Conservation (phyloP, 1,284 basidiomycete species). For the Phlebopus sp. region DNA sequence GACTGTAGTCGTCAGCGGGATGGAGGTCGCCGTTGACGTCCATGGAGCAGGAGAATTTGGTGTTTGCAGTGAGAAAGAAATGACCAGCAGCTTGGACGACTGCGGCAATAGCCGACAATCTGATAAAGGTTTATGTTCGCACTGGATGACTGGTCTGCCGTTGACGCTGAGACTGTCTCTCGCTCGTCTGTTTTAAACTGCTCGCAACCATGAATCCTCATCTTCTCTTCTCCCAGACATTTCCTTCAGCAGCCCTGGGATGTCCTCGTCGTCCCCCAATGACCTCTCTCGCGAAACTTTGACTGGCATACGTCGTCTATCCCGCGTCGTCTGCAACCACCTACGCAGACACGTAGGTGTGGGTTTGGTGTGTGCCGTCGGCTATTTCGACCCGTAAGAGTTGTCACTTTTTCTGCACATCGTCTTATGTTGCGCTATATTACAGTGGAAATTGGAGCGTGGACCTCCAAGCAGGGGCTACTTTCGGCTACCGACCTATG, state of each 20-base stretch:
- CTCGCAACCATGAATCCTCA: background rate
- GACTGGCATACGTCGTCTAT: background rate
- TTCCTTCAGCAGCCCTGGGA: background rate
- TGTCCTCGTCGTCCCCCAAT: conserved; percentile 2
- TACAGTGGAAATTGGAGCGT: conserved; percentile 73
- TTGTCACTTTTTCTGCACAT: too few species aligned
- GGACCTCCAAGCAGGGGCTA: conserved; percentile 70
- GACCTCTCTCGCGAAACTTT: background rate
- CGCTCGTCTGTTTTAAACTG: conserved; percentile 1
- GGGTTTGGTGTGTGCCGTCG: conserved; percentile 58
- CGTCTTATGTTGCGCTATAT: background rate
- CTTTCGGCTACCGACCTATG: conserved; percentile 75
- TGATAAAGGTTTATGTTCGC: conserved; percentile 3
- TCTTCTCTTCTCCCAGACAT: background rate
- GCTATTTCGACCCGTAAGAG: conserved; percentile 64
- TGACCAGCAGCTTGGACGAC: background rate
- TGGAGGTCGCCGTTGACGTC: conserved; percentile 66
- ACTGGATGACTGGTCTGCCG: background rate
- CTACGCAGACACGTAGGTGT: conserved; percentile 54
- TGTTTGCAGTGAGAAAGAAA: background rate
- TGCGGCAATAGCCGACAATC: background rate
- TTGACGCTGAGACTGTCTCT: background rate
- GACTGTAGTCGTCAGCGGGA: conserved; percentile 73
- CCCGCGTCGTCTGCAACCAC: conserved; percentile 35
- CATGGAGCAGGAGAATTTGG: conserved; percentile 36